phyloP scores from a whole-genome alignment of 1,284 basidiomycete species.

The Puccinia brachypodii region DNA sequence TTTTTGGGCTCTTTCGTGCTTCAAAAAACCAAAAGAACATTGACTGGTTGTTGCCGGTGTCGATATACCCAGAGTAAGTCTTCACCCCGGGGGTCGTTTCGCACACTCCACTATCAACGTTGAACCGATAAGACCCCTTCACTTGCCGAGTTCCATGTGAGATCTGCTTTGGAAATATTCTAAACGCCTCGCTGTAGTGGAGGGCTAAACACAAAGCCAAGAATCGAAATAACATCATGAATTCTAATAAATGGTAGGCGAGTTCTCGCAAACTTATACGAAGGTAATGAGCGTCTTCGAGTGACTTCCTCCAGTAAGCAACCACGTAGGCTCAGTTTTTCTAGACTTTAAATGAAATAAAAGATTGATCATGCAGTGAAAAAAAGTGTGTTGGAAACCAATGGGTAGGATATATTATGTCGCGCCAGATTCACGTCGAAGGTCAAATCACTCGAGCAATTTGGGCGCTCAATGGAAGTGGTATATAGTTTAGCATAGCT shows the following conservation, averaged over 20 bases:
- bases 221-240: slow-evolving; percentile 6
- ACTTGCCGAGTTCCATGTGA: not conserved
- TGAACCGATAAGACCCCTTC: slow-evolving; percentile 38
- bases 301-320: not conserved
- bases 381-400: not conserved
- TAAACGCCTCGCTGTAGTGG: not conserved
- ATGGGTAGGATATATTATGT: not conserved
- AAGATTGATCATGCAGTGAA: not conserved
- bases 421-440: not conserved
- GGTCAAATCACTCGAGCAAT: not conserved
- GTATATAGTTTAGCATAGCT: too few species aligned
- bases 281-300: not conserved
- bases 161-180: slow-evolving; percentile 22
- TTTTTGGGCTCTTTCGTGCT: slow-evolving; percentile 64
- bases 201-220: slow-evolving; percentile 5
- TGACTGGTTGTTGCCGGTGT: slow-evolving; percentile 63
- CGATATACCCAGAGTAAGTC: slow-evolving; percentile 69
- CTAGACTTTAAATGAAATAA: not conserved
- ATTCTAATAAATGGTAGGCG: not conserved
- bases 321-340: not conserved
- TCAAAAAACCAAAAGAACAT: slow-evolving; percentile 72
- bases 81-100: slow-evolving; percentile 69
- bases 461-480: not conserved
- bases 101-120: slow-evolving; percentile 66
- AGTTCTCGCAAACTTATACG: not conserved